Percentiles rank a stretch among this genome's conserved stretches.
These are phyloP conservation scores for Candida argentea DNA, from an alignment of 805 yeast species.

Conservation along the genomic window DNA sequence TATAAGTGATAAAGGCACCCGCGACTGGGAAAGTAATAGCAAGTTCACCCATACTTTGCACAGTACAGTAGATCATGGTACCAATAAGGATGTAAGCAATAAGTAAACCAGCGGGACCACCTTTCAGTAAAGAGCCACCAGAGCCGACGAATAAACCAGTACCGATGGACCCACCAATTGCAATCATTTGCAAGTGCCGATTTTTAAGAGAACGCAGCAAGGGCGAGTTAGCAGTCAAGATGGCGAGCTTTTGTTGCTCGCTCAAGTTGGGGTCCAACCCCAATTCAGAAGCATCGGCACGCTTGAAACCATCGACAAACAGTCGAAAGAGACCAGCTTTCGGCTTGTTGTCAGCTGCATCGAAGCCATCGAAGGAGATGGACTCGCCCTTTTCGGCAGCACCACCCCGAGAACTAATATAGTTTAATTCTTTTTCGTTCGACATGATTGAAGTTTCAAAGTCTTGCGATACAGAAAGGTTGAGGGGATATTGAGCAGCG, in stretches of 20 bases:
- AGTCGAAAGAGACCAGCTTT: conserved; percentile 5
- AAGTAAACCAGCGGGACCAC: conserved; percentile 60
- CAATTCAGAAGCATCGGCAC: conserved; percentile 23
- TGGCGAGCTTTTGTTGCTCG: conserved; percentile 37
- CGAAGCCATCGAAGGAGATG: conserved; percentile 24
- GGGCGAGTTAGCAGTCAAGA: conserved; percentile 36
- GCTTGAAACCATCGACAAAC: conserved; percentile 22
- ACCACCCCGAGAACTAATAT: conserved; percentile 27
- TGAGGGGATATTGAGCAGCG: too few species aligned
- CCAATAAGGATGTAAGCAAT: conserved; percentile 31
- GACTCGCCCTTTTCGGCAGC: conserved; percentile 28
- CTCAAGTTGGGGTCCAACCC: conserved; percentile 36
- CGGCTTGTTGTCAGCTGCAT: conserved; percentile 9
- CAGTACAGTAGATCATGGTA: conserved; percentile 25
- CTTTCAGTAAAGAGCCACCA: conserved; percentile 46
- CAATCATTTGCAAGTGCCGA: conserved; percentile 72
- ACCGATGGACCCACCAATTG: conserved; percentile 78
- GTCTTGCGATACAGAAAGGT: too few species aligned
- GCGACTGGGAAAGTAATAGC: conserved; percentile 34
- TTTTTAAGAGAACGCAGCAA: conserved; percentile 42
- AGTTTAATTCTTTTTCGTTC: conserved; percentile 33
- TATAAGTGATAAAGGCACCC: conserved; percentile 39
- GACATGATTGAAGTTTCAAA: conserved; percentile 7
- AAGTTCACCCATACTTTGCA: conserved; percentile 37
- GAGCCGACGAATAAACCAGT: conserved; percentile 76